Conservation (phyloP, 352 stramenopile species). For the Phytophthora parvispora region DNA sequence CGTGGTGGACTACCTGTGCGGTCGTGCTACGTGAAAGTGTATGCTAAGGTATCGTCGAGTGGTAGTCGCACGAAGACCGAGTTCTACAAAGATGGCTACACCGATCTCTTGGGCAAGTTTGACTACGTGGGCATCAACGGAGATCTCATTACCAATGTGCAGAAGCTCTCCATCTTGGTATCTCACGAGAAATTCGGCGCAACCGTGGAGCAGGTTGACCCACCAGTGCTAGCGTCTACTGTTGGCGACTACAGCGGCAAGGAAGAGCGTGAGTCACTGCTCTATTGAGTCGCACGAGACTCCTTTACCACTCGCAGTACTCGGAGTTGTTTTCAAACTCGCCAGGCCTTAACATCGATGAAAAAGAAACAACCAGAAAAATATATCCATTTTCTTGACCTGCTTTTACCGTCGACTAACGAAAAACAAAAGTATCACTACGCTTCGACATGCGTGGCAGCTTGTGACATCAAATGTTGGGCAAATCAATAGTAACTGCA, state of each 20-base stretch:
- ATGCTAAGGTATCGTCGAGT: slow-evolving; percentile 42
- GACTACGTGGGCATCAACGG: slow-evolving; percentile 78
- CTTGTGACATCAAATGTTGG: not conserved
- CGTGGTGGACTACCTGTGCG: slow-evolving; percentile 45
- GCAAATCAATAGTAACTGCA: slow-evolving; percentile 23
- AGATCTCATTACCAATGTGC: slow-evolving; percentile 90
- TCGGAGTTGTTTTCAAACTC: not conserved
- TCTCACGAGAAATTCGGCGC: slow-evolving; percentile 57
- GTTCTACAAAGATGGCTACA: slow-evolving; percentile 91
- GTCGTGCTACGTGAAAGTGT: slow-evolving; percentile 82
- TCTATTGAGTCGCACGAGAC: slow-evolving; percentile 30
- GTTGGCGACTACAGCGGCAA: slow-evolving; percentile 38
- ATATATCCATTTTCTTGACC: too few species aligned
- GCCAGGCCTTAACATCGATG: too few species aligned
- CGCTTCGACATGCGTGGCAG: not conserved
- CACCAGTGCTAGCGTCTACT: slow-evolving; percentile 50
- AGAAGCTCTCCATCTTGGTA: slow-evolving; percentile 63
- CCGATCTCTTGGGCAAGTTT: slow-evolving; percentile 76
- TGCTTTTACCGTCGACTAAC: too few species aligned
- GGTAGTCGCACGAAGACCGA: slow-evolving; percentile 25
- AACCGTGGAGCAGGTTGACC: slow-evolving; percentile 50
- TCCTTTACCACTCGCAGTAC: not conserved
- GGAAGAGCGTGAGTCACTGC: slow-evolving; percentile 31
- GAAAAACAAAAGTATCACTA: not conserved
- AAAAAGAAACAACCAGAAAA: not conserved